Evolutionary conservation across 768 basidiomycete species (phyloP).

Genomic region (Hemileccinum rubropunctum): DNA sequence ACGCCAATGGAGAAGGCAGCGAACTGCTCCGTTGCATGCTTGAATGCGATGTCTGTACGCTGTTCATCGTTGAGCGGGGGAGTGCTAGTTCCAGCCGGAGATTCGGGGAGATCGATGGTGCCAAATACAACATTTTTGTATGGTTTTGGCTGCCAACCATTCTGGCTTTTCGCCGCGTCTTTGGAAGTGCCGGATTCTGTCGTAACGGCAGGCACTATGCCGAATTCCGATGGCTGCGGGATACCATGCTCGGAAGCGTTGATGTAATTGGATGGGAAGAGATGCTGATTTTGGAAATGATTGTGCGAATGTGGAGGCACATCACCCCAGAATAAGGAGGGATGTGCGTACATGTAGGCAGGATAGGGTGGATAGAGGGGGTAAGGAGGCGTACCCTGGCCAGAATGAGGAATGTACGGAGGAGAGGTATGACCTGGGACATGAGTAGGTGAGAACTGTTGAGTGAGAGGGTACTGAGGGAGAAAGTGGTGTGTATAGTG

Average conservation of each 20-base stretch:
- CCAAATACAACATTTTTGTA: conserved; percentile 48
- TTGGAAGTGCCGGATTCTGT: conserved; percentile 9
- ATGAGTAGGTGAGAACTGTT: conserved; percentile 15
- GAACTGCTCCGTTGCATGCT: conserved; percentile 29
- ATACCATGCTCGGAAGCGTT: conserved; percentile 13
- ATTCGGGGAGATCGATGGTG: conserved; percentile 39
- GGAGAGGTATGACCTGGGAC: conserved; percentile 26
- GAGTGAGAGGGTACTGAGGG: conserved; percentile 15
- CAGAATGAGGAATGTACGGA: conserved; percentile 23
- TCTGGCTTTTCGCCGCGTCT: conserved; percentile 4
- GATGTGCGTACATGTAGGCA: conserved; percentile 33
- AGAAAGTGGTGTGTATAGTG: conserved; percentile 15
- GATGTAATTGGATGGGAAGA: conserved; percentile 5
- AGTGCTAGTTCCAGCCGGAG: conserved; percentile 3
- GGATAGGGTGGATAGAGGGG: conserved; percentile 35
- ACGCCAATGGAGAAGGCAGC: conserved; percentile 47
- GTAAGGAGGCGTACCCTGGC: conserved; percentile 35
- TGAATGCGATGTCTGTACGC: conserved; percentile 10
- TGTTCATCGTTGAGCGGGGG: conserved; percentile 1
- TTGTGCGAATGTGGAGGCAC: conserved; percentile 8
- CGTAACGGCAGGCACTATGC: conserved; percentile 12
- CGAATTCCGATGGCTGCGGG: conserved; percentile 15
- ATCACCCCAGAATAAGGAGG: conserved; percentile 40
- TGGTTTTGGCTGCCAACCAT: conserved; percentile 4
- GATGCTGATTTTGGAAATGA: conserved; percentile 20